phyloP scores from a whole-genome alignment of 257 asterid species.

The Capsicum pubescens region DNA sequence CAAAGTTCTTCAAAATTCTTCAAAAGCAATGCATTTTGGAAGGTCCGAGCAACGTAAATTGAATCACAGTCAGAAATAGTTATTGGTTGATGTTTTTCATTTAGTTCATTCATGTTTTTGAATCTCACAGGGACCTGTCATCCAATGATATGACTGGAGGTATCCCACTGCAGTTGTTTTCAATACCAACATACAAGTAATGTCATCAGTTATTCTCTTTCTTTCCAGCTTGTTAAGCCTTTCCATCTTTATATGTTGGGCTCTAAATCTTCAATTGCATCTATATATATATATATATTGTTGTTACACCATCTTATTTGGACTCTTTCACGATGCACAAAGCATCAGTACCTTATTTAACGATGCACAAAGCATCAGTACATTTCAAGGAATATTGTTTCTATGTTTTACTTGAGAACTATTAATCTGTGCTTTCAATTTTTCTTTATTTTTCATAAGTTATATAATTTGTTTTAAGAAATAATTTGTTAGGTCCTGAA shows the following conservation, averaged over 20 bases:
- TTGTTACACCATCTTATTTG: not conserved
- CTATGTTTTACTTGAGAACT: too few relatives aligned
- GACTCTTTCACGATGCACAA: not conserved
- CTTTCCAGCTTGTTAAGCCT: too few relatives aligned
- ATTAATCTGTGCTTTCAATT: too few relatives aligned
- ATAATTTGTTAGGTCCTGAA: too few relatives aligned
- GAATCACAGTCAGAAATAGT: too few relatives aligned
- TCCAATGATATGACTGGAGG: constrained; percentile 72
- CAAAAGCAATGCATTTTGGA: not conserved
- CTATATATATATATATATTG: not conserved
- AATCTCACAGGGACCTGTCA: constrained; percentile 73
- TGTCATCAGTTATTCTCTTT: constrained; percentile 29
- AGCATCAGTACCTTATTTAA: too few relatives aligned
- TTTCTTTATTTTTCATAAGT: too few relatives aligned
- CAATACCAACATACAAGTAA: constrained; percentile 72
- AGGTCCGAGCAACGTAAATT: not conserved
- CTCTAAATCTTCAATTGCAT: not conserved
- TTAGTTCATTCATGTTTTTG: constrained; percentile 11
- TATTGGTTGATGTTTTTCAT: not conserved
- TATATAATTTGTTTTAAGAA: too few relatives aligned
- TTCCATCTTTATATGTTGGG: too few relatives aligned
- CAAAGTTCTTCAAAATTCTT: too few relatives aligned
- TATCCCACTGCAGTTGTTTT: constrained; percentile 63
- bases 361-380: too few relatives aligned
- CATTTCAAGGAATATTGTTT: too few relatives aligned